Percentiles rank a stretch among this genome's conserved stretches.
These are phyloP conservation scores for Hirsutella thompsonii DNA, from an alignment of 2,329 filamentous ascomycete genomes.

Conservation along the genomic window DNA sequence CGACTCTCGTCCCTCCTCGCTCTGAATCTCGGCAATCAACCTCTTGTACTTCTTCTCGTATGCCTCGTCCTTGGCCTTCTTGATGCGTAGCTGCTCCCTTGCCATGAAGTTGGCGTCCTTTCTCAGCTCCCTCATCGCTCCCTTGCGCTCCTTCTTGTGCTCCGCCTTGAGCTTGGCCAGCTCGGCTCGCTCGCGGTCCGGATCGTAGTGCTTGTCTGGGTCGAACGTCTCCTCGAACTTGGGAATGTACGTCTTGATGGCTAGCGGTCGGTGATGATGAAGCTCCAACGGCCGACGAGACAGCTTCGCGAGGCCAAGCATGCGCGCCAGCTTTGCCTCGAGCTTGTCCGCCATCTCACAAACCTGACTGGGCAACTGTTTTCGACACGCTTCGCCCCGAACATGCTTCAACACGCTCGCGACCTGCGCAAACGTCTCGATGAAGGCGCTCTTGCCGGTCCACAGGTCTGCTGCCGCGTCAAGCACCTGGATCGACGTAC, in stretches of 20 bases:
- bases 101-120: conserved; percentile 94
- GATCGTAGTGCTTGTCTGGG: conserved; percentile 93
- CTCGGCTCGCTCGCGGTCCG: conserved; percentile 79
- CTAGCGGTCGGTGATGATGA: conserved; percentile 76
- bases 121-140: conserved; percentile 81
- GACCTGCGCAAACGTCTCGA: conserved; percentile 63
- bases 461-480: conserved; percentile 59
- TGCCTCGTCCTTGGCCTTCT: conserved; percentile 83
- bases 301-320: conserved; percentile 48
- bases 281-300: conserved; percentile 69
- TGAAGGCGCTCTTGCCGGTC: conserved; percentile 59
- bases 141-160: conserved; percentile 92
- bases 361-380: conserved; percentile 34
- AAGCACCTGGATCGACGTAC: conserved; percentile 52
- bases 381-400: conserved; percentile 33
- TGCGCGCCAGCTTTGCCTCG: conserved; percentile 32
- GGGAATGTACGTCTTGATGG: conserved; percentile 78
- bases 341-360: conserved; percentile 27
- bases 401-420: conserved; percentile 48
- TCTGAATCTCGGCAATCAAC: conserved; percentile 88
- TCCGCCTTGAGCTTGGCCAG: conserved; percentile 74
- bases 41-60: conserved; percentile 96
- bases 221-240: conserved; percentile 96
- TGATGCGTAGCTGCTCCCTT: conserved; percentile 76
- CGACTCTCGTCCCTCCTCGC: conserved; percentile 73